Evolutionary conservation across 108 stramenopile genomes (phyloP), one percentile per base, ranked within the genome.

Genomic region (Cyclotella baltica): DNA sequence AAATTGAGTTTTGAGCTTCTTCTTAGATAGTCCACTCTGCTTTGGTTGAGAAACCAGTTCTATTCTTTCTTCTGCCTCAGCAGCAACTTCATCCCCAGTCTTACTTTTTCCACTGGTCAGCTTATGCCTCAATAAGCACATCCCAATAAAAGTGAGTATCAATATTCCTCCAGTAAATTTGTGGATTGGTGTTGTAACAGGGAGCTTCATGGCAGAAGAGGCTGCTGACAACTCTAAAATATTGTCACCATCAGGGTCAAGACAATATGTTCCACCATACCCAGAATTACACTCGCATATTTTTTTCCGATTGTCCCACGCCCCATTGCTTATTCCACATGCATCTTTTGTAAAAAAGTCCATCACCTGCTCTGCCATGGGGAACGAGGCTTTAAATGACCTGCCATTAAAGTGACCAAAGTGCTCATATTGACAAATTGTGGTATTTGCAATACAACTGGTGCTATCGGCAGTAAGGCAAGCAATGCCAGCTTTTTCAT

Each of bases 301-400:
- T 22, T 69, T 63, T 9, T 37, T 35, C n/a, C n/a, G 19, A n/a
- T 38, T 16, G 38, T 79, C 35, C 78, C 78, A 79, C 19, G 19
- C 27, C 28, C 78, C 78, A 31, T 50, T 47, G 64, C 67, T 56
- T 4, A 66, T 56, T 50, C 29, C 36, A 58, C 86, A 87, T 20
- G 75, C 70, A 76, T 87, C 79, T 27, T 33, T 62, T 18, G 86
- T 80, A 77, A 87, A 87, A 65, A 87, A 87, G 27, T 84, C 80
- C 33, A 73, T 68, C 48, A 84, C 70, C 35, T 75, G 73, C 13
- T 81, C 48, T 15, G 37, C 27, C 72, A 84, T 81, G 4, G 83
- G 80, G 66, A 87, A 87, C 13, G 80, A 71, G n/a, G 30, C 31
- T 23, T 40, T 73, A 65, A 87, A 87, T 36, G 75, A 73, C 6